phyloP scores from a whole-genome alignment of 2,329 filamentous ascomycete species.

The Exophiala sp. region DNA sequence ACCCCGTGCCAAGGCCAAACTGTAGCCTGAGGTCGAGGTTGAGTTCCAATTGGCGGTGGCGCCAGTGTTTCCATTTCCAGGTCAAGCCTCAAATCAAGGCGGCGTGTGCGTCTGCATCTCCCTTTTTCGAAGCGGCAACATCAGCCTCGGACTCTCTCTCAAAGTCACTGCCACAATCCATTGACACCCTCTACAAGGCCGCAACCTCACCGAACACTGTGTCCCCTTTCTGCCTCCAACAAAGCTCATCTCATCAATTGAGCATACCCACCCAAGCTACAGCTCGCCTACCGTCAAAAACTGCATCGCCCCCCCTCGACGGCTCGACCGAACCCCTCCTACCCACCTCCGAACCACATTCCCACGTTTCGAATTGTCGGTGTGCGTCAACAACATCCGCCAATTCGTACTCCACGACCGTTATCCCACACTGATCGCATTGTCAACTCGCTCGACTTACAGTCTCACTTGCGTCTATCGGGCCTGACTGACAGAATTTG shows the following conservation, averaged over 20 bases:
- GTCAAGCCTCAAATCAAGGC: constrained; percentile 2
- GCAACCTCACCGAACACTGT: constrained; percentile 8
- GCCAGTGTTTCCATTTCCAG: background rate
- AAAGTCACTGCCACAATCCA: constrained; percentile 2
- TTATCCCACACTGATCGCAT: constrained; percentile 1
- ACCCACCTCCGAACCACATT: constrained; percentile 1
- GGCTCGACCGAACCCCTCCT: background rate
- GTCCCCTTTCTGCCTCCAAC: background rate
- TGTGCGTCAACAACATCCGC: background rate
- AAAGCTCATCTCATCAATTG: background rate
- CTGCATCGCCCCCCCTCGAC: background rate
- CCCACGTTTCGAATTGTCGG: background rate
- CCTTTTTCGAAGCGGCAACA: background rate
- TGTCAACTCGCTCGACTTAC: too few species aligned
- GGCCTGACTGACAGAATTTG: too few species aligned
- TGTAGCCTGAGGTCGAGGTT: background rate
- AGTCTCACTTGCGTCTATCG: too few species aligned
- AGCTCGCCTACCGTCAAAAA: background rate
- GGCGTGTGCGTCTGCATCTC: constrained; percentile 4
- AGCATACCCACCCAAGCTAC: too few species aligned
- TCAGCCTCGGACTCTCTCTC: constrained; percentile 1
- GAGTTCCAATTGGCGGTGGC: constrained; percentile 2
- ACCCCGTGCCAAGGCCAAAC: background rate
- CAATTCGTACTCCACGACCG: background rate
- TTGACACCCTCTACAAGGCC: background rate